Percentiles rank a stretch among this genome's conserved stretches.
These are phyloP conservation scores for Microbotryomycetes sp. DNA, from an alignment of 1,284 basidiomycete genomes.

Conservation along the genomic window DNA sequence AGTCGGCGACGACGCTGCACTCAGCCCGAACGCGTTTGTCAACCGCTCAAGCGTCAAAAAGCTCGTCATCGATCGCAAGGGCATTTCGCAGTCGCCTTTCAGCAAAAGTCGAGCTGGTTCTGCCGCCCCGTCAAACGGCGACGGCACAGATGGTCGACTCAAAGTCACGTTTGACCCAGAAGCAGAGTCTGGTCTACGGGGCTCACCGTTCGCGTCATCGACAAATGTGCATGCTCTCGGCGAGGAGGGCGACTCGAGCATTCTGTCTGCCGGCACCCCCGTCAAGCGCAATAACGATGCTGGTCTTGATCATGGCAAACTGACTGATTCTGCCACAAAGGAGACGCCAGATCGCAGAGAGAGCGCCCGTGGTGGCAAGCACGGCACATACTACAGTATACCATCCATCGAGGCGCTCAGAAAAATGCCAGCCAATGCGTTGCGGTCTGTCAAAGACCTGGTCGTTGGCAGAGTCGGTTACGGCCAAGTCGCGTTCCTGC, in stretches of 20 bases:
- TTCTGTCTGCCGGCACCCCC: slow-evolving; percentile 9
- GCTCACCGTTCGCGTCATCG: slow-evolving; percentile 12
- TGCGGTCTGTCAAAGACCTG: slow-evolving; percentile 62
- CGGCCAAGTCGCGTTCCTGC: slow-evolving; percentile 82
- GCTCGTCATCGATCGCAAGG: slow-evolving; percentile 69
- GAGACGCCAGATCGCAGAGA: slow-evolving; percentile 20
- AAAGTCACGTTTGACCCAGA: slow-evolving; percentile 33
- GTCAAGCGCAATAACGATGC: not conserved
- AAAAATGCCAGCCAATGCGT: slow-evolving; percentile 60
- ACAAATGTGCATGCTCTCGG: not conserved
- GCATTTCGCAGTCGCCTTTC: slow-evolving; percentile 22
- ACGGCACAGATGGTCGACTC: not conserved
- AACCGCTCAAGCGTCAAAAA: slow-evolving; percentile 86
- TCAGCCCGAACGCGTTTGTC: slow-evolving; percentile 54
- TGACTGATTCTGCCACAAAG: not conserved
- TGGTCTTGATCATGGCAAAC: not conserved
- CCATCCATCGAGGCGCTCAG: slow-evolving; percentile 67
- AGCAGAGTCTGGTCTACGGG: slow-evolving; percentile 16
- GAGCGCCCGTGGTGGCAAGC: slow-evolving; percentile 44
- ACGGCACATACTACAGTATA: slow-evolving; percentile 83
- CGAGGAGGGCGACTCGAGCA: slow-evolving; percentile 3
- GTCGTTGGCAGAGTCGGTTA: slow-evolving; percentile 81
- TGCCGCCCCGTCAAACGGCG: not conserved
- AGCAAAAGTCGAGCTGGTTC: too few relatives aligned
- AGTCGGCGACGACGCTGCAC: slow-evolving; percentile 49